Base-by-base conservation (phyloP, 2,329 filamentous ascomycete species). In the Pyricularia sp. region DNA sequence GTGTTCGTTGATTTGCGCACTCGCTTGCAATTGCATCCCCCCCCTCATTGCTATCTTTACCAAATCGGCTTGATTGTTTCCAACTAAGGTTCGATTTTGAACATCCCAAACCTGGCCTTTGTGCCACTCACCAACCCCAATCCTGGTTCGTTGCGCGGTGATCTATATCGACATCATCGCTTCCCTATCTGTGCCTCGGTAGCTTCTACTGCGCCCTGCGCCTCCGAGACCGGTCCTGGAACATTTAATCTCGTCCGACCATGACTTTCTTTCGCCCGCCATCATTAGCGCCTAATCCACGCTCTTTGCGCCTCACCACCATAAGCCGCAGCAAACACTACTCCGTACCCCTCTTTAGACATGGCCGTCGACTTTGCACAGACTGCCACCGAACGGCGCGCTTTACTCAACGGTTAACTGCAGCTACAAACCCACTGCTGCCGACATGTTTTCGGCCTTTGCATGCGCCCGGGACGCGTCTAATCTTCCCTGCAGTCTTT, bases 401-500 rank as follows among this genome's bases (percentile, higher is more conserved):
- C 3, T 20, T 55, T 20, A 55, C 17, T 55, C 42, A 20, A 55
- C 42, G 42, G 42, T 10, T 55, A 31, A 25, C 65, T 42, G 17
- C 36, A 26, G 25, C 25, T 28, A n/a, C 11, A 12, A 59, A 28
- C 25, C 65, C 31, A 25, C 65, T 30, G 25, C 4, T 26, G 10
- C 28, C 26, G 11, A 23, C 31, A 11, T 58, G 28, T 6, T 26
- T 67, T 14, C 42, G 26, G 11, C 25, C 31, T 33, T n/a, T 30
- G 7, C 58, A 50, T 31, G 23, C 31, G 10, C 14, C 65, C 36
- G 17, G 20, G 4, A 64, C 68, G 23, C 55, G 36, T 4, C 20
- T 69, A 5, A 25, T 64, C 20, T 3, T 36, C 9, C 63, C 68
- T 4, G 42, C 68, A 2, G 63, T 59, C 17, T 70, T 69, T 26